phyloP scores from a whole-genome alignment of 345 rosid species.

The Aquilaria sinensis region DNA sequence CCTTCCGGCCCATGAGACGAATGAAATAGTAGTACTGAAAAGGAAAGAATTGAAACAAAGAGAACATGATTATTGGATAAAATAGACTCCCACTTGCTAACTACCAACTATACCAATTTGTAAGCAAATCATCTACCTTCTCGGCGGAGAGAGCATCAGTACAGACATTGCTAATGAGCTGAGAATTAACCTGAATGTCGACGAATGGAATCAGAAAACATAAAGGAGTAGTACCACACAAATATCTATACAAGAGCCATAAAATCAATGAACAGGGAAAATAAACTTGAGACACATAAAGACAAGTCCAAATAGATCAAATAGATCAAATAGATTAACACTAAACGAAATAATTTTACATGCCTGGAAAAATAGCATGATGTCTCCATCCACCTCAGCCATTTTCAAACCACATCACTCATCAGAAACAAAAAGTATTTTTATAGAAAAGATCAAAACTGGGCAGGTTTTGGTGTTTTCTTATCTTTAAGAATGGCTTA shows the following conservation, averaged over 20 bases:
- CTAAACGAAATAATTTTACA: no score
- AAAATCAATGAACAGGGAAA: not conserved
- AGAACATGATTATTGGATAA: not conserved
- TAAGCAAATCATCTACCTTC: constrained; percentile 47
- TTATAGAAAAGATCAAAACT: no score
- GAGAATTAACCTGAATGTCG: constrained; percentile 75
- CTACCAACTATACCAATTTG: no score
- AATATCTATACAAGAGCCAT: not conserved
- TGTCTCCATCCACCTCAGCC: no score
- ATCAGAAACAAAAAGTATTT: no score
- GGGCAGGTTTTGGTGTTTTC: not conserved
- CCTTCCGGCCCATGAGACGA: constrained; percentile 97
- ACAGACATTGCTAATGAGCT: constrained; percentile 96
- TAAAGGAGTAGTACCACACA: not conserved
- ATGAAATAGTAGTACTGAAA: constrained; percentile 94
- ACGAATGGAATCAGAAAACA: constrained; percentile 6
- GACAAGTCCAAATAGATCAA: no score
- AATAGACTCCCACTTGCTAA: no score
- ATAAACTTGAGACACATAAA: no score
- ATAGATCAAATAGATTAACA: no score
- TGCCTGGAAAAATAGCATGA: no score
- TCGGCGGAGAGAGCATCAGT: constrained; percentile 98
- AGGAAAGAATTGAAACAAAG: constrained; percentile 7
- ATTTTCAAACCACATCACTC: no score
- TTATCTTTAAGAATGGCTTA: not conserved